Evolutionary conservation across 2,329 filamentous ascomycete species (phyloP).

Genomic region (Meredithiella fracta): DNA sequence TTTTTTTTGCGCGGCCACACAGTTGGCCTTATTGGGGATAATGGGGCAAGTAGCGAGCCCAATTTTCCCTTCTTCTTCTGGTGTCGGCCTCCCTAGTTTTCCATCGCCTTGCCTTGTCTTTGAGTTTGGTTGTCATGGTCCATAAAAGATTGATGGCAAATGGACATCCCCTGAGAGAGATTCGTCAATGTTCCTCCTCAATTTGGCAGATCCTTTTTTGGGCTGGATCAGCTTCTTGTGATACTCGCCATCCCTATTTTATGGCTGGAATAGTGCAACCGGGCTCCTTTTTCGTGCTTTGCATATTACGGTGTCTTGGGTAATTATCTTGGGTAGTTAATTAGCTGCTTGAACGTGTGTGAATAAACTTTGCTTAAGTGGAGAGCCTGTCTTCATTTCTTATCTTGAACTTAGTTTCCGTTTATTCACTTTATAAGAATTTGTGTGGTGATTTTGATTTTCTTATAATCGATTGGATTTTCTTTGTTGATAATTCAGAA

Average conservation of each 20-base stretch:
- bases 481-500: too few species aligned
- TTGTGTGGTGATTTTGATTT: too few species aligned
- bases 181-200: conserved; percentile 1
- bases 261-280: background rate
- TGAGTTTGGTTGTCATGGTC: background rate
- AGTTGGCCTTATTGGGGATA: too few species aligned
- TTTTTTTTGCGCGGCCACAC: too few species aligned
- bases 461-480: too few species aligned
- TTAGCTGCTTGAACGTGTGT: background rate
- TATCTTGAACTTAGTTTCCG: too few species aligned
- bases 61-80: too few species aligned
- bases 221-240: background rate
- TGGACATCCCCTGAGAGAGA: conserved; percentile 1
- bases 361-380: too few species aligned
- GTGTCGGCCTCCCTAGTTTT: background rate
- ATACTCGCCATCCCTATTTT: conserved; percentile 6
- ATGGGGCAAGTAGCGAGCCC: too few species aligned
- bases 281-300: background rate
- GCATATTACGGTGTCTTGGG: background rate
- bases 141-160: background rate
- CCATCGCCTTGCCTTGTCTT: background rate
- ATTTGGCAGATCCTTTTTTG: conserved; percentile 1
- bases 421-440: too few species aligned
- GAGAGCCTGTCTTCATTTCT: too few species aligned
- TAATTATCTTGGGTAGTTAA: background rate